These are phyloP conservation scores for Garcia nutans DNA, from an alignment of 345 rosid species.

Conservation along the genomic window DNA sequence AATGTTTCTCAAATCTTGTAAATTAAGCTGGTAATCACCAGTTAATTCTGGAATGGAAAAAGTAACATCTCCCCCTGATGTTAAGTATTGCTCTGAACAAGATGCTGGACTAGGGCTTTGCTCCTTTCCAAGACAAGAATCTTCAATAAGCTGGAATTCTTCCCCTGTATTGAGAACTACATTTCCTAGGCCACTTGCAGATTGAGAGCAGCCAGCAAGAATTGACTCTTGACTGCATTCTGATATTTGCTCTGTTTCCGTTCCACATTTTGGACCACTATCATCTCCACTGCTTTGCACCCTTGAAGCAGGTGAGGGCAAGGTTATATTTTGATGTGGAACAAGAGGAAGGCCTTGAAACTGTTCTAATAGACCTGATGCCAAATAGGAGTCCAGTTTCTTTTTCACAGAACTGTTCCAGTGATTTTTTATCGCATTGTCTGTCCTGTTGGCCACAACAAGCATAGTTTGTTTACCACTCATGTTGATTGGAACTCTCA, in stretches of 20 bases:
- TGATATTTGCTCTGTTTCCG: conserved; percentile 73
- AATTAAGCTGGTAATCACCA: conserved; percentile 52
- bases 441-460: conserved; percentile 70
- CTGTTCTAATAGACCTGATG: conserved; percentile 86
- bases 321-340: conserved; percentile 51
- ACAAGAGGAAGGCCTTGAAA: conserved; percentile 59
- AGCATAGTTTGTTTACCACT: conserved; percentile 18
- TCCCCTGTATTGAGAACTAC: conserved; percentile 40
- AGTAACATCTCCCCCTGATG: conserved; percentile 49
- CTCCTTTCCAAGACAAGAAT: conserved; percentile 45
- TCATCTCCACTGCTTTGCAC: conserved; percentile 72
- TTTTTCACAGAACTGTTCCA: conserved; percentile 99
- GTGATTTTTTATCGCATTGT: conserved; percentile 96
- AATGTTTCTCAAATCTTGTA: conserved; percentile 43
- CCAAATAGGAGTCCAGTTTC: conserved; percentile 88
- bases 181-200: conserved; percentile 56
- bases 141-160: conserved; percentile 49
- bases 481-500: conserved; percentile 4
- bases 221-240: conserved; percentile 88
- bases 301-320: conserved; percentile 60
- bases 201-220: conserved; percentile 55
- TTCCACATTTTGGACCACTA: conserved; percentile 45
- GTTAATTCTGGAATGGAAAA: conserved; percentile 55
- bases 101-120: conserved; percentile 55
- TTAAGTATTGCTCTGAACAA: conserved; percentile 56